Base-by-base conservation (phyloP, 768 basidiomycete species). In the Lactifluus pinguis region DNA sequence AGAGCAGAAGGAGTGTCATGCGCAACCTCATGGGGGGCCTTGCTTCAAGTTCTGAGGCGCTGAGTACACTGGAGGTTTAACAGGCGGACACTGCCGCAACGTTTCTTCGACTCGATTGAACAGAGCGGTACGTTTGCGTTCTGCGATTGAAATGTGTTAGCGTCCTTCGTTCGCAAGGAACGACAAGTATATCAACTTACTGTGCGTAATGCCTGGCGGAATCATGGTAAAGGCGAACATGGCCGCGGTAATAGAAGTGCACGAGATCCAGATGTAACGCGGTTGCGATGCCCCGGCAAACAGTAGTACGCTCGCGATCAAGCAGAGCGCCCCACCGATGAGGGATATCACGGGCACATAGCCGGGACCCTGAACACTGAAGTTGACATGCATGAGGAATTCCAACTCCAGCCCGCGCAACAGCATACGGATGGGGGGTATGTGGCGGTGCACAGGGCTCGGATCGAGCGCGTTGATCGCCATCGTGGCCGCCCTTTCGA, bases 251-350 rank as follows among this genome's bases (percentile, higher is more conserved):
- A 62, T 48, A 10, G 36, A n/a, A 36, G 50, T 17, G 39, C 61
- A 62, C 14, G 62, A 50, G 10, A 64, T 36, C 63, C 63, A 64
- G 15, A 64, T 32, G 29, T 1, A 14, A 48, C 32, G 60, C n/a
- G 36, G 54, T 21, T 64, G 63, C 39, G 60, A 47, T 10, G 30
- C 49, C 1, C 8, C 39, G 15, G 63, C 63, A 19, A 53, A 49
- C 19, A 61, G n/a, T 6, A 62, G 13, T 44, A 64, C 63, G 50
- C 49, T 62, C 42, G 21, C 7, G 15, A 64, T 32, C 59, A 64
- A 41, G 21, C 60, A 64, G 10, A 64, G 19, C 6, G 54, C 11
- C 19, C 63, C 63, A 9, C 63, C 49, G 4, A 29, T 55, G 19
- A 64, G 53, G 7, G 59, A 38, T 29, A 8, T 7, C 15, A 61